Percentiles rank a stretch among this genome's conserved stretches.
phyloP scores from a whole-genome alignment of 257 asterid genomes.

The Solanum paucissectum region DNA sequence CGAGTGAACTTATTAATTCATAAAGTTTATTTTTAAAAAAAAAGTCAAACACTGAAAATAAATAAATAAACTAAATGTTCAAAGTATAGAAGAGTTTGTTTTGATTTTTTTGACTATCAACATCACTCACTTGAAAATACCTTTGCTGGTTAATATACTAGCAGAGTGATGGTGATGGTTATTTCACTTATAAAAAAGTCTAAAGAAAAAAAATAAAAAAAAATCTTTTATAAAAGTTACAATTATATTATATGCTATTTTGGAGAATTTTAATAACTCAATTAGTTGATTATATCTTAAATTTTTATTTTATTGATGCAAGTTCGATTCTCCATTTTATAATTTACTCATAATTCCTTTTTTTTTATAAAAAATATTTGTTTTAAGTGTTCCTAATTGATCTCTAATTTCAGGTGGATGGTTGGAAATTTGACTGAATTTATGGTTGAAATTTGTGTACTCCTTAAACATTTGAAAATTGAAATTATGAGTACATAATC shows the following conservation, averaged over 20 bases:
- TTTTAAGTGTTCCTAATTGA: background rate
- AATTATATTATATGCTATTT: background rate
- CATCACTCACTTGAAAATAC: slow-evolving; percentile 9
- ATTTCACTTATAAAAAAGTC: slow-evolving; percentile 5
- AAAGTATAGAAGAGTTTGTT: slow-evolving; percentile 5
- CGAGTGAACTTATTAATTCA: slow-evolving; percentile 26
- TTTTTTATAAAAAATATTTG: too few relatives aligned
- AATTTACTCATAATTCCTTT: background rate
- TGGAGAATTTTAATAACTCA: background rate
- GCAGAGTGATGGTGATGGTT: slow-evolving; percentile 13
- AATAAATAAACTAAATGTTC: background rate
- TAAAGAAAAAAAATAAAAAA: background rate
- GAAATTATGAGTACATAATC: background rate
- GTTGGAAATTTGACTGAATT: background rate
- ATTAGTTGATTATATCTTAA: background rate
- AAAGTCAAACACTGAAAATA: background rate
- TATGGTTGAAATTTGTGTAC: background rate
- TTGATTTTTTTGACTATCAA: slow-evolving; percentile 23
- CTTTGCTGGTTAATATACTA: background rate
- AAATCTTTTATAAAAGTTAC: too few relatives aligned
- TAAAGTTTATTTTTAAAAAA: background rate
- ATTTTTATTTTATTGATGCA: background rate
- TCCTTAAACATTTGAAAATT: background rate
- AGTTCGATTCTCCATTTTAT: background rate
- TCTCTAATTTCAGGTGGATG: background rate